Evolutionary conservation across 352 stramenopile species (phyloP).

Genomic region (Achlya hypogyna): DNA sequence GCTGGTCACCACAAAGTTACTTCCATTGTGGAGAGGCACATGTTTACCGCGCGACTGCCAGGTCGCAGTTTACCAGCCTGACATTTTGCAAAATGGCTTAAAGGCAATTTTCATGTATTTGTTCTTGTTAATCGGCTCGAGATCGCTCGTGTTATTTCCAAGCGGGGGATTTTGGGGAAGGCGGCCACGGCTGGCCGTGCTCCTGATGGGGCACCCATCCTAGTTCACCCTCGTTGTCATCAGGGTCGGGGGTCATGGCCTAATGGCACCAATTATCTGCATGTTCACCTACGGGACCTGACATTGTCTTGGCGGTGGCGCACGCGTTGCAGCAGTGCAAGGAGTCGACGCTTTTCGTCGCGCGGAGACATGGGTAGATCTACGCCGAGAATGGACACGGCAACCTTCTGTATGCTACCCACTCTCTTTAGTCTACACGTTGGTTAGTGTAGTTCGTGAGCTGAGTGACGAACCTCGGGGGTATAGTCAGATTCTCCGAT

Average conservation of each 20-base stretch:
- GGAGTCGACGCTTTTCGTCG: neutral
- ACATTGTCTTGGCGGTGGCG: slow-evolving; percentile 1
- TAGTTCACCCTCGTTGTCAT: too few species aligned
- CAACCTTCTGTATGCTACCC: too few species aligned
- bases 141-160: slow-evolving; percentile 1
- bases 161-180: neutral
- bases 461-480: neutral
- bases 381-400: too few species aligned
- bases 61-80: too few species aligned
- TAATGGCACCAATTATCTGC: too few species aligned
- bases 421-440: neutral
- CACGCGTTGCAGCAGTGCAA: neutral
- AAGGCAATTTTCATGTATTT: neutral
- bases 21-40: too few species aligned
- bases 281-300: too few species aligned
- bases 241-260: neutral
- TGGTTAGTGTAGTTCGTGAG: neutral
- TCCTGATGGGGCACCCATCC: neutral
- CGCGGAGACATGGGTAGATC: neutral
- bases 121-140: too few species aligned
- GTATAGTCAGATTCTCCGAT: neutral
- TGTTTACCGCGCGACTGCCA: too few species aligned
- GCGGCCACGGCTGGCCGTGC: neutral
- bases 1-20: too few species aligned
- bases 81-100: neutral